A percentile compares a stretch with the other conserved stretches of the same genome.
These are phyloP conservation scores for Kwoniella dejecticola DNA, from an alignment of 768 basidiomycete genomes.

Conservation along the genomic window DNA sequence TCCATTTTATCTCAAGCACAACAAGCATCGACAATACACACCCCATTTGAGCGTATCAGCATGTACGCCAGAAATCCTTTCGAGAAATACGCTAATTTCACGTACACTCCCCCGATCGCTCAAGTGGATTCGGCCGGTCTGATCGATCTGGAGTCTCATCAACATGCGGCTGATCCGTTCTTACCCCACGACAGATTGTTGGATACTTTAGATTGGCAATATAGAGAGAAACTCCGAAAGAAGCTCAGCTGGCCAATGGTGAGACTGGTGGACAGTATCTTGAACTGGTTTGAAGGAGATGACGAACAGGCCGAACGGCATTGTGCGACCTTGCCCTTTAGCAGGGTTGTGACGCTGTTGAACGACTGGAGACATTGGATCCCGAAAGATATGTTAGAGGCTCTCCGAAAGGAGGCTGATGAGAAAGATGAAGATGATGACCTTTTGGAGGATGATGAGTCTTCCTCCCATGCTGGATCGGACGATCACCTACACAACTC, in stretches of 20 bases:
- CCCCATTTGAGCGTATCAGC: neutral
- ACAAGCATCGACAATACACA: neutral
- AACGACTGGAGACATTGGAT: slow-evolving; percentile 6
- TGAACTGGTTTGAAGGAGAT: slow-evolving; percentile 2
- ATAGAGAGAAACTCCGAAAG: neutral
- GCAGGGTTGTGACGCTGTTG: slow-evolving; percentile 10
- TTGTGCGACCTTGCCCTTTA: neutral
- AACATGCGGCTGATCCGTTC: neutral
- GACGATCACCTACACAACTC: neutral
- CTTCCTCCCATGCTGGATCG: too few relatives aligned
- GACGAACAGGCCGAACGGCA: slow-evolving; percentile 10
- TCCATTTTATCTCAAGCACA: neutral
- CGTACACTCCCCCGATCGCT: neutral
- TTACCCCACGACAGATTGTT: slow-evolving; percentile 13
- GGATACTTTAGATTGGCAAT: slow-evolving; percentile 7
- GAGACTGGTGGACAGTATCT: neutral
- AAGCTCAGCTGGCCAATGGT: neutral
- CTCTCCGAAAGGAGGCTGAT: too few relatives aligned
- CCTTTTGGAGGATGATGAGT: too few relatives aligned
- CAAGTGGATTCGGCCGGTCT: neutral
- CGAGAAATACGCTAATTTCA: neutral
- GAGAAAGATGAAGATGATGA: too few relatives aligned
- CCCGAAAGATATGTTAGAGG: neutral
- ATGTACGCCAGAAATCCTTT: slow-evolving; percentile 4
- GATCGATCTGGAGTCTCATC: neutral